Evolutionary conservation across 2,329 filamentous ascomycete genomes (phyloP).

Genomic region (Aspergillus intermedius): DNA sequence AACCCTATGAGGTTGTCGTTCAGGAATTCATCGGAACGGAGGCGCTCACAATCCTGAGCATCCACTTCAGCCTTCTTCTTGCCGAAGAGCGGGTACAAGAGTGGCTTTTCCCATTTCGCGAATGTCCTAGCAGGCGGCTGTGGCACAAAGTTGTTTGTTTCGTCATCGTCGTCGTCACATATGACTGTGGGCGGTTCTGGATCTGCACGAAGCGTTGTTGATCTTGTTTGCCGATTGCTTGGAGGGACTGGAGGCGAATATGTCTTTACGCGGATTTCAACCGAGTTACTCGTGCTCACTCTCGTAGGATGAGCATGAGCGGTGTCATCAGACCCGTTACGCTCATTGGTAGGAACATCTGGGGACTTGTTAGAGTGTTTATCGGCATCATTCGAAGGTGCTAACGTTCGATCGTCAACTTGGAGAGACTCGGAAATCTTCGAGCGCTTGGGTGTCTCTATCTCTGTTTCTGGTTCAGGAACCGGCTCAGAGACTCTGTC

Average conservation of each 20-base stretch:
- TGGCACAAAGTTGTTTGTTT: conserved; percentile 6
- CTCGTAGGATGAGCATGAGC: conserved; percentile 7
- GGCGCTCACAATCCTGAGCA: conserved; percentile 51
- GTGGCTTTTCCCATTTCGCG: conserved; percentile 29
- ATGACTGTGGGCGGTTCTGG: conserved; percentile 10
- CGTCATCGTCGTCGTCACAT: conserved; percentile 13
- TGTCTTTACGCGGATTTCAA: conserved; percentile 26
- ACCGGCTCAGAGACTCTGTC: conserved; percentile 4
- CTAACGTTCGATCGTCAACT: conserved; percentile 5
- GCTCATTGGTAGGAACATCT: conserved; percentile 1
- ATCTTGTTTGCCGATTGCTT: conserved; percentile 23
- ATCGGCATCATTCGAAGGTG: not conserved
- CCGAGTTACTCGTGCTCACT: conserved; percentile 5
- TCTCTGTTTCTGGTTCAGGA: conserved; percentile 5
- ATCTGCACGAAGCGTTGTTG: conserved; percentile 18
- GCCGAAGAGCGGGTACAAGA: conserved; percentile 41
- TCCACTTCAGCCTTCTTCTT: conserved; percentile 43
- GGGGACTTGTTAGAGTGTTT: conserved; percentile 6
- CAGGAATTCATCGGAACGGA: conserved; percentile 78
- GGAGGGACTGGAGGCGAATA: conserved; percentile 6
- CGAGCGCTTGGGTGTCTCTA: conserved; percentile 16
- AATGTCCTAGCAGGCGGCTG: conserved; percentile 3
- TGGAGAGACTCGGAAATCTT: conserved; percentile 27
- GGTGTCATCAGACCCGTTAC: conserved; percentile 2
- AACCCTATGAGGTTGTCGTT: conserved; percentile 93